Conservation (phyloP, 2,329 filamentous ascomycete genomes). For the Emmonsia crescens region DNA sequence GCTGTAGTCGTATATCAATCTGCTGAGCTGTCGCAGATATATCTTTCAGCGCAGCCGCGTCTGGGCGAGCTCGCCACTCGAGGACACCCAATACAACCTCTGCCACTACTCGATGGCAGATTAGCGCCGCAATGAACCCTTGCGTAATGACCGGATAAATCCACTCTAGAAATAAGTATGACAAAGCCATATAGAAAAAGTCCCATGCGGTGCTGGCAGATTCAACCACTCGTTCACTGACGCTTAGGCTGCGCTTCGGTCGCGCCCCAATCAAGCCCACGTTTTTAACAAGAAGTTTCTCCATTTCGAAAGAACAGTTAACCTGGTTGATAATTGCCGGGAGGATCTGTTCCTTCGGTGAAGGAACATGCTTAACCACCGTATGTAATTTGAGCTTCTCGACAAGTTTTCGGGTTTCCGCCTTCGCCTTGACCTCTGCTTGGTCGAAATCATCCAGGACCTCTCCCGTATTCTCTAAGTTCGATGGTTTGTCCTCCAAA, state of each 20-base stretch:
- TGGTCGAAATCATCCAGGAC: constrained; percentile 52
- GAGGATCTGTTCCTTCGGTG: constrained; percentile 72
- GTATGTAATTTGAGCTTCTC: constrained; percentile 84
- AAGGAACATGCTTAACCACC: constrained; percentile 63
- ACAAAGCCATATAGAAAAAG: constrained; percentile 56
- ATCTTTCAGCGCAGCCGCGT: constrained; percentile 80
- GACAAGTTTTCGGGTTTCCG: constrained; percentile 55
- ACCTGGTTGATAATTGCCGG: constrained; percentile 80
- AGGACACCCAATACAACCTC: constrained; percentile 69
- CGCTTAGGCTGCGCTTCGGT: constrained; percentile 74
- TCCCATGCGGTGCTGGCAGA: constrained; percentile 81
- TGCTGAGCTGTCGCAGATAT: constrained; percentile 95
- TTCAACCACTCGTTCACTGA: constrained; percentile 87
- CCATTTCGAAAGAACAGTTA: constrained; percentile 89
- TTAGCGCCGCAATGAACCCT: constrained; percentile 64
- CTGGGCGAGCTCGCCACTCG: constrained; percentile 72
- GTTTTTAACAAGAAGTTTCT: constrained; percentile 77
- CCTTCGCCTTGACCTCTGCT: constrained; percentile 59
- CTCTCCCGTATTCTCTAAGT: constrained; percentile 21
- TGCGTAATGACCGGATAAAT: constrained; percentile 65
- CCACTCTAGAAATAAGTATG: constrained; percentile 61
- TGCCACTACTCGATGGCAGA: constrained; percentile 68
- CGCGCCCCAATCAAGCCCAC: constrained; percentile 73
- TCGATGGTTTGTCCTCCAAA: constrained; percentile 57
- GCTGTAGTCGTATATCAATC: constrained; percentile 89